Conservation (phyloP, 495 filamentous ascomycete species). For the Sabuloglossum arenarium region DNA sequence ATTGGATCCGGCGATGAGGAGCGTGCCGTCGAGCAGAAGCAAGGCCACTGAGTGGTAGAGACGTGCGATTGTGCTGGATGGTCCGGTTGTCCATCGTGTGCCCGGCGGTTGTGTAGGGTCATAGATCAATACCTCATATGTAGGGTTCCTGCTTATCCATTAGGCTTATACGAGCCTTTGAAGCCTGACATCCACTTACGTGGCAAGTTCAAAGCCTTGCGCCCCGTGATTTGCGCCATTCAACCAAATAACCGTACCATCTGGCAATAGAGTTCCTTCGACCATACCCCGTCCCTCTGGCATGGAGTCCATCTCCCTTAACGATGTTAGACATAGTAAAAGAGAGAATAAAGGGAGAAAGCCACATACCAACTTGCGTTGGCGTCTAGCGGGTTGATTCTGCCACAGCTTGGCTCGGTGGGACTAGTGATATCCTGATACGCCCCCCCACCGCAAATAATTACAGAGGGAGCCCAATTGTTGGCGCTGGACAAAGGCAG, state of each 20-base stretch:
- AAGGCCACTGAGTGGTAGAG: conserved; percentile 38
- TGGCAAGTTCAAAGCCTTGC: conserved; percentile 36
- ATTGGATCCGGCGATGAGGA: conserved; percentile 37
- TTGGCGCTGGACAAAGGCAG: conserved; percentile 31
- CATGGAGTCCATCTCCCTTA: conserved; percentile 36
- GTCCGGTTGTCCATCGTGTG: conserved; percentile 28
- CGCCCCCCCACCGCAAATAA: conserved; percentile 41
- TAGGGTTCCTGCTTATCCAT: conserved; percentile 17
- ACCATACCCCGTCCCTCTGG: conserved; percentile 40
- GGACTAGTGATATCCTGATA: conserved; percentile 40
- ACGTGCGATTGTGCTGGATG: conserved; percentile 27
- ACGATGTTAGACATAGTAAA: not conserved
- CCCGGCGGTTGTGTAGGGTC: conserved; percentile 28
- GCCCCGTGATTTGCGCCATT: conserved; percentile 35
- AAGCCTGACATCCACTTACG: not conserved
- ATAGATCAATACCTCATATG: conserved; percentile 36
- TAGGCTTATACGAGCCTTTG: not conserved
- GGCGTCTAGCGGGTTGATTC: conserved; percentile 29
- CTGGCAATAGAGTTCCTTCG: conserved; percentile 35
- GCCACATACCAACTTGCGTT: conserved; percentile 24
- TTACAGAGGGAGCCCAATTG: conserved; percentile 29
- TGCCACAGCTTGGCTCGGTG: conserved; percentile 36
- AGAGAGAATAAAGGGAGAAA: no score
- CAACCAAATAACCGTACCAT: conserved; percentile 37
- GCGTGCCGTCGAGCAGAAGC: conserved; percentile 33